Conservation (phyloP, 2,329 filamentous ascomycete species). For the Penicillium sp. region DNA sequence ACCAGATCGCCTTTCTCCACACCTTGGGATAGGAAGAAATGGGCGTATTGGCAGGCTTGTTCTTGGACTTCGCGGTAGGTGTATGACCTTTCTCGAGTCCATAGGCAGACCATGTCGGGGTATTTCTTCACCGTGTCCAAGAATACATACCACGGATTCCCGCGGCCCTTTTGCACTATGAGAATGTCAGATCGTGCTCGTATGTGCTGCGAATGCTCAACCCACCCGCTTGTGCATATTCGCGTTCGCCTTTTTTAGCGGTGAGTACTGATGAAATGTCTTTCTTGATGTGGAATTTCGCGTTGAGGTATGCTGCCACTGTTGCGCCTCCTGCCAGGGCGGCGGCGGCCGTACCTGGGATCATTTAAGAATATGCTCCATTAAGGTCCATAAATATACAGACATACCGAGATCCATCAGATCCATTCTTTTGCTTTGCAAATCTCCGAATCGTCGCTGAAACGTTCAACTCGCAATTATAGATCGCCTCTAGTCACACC, state of each 20-base stretch:
- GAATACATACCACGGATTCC: constrained; percentile 66
- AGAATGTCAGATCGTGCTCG: background rate
- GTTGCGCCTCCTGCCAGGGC: constrained; percentile 28
- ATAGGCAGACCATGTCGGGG: constrained; percentile 60
- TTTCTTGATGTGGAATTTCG: constrained; percentile 64
- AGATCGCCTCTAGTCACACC: background rate
- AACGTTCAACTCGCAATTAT: background rate
- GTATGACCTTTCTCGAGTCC: constrained; percentile 62
- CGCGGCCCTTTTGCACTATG: constrained; percentile 51
- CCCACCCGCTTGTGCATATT: constrained; percentile 52
- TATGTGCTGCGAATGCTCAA: background rate
- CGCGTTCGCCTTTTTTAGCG: constrained; percentile 43
- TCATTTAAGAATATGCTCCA: background rate
- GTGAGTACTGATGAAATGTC: constrained; percentile 55
- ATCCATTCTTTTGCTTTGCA: background rate
- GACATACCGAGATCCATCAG: background rate
- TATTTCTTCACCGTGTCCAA: constrained; percentile 54
- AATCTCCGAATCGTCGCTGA: background rate
- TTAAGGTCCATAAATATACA: background rate
- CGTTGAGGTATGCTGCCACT: constrained; percentile 50
- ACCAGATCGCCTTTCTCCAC: constrained; percentile 62
- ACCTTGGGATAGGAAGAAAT: constrained; percentile 60
- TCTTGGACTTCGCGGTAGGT: constrained; percentile 58
- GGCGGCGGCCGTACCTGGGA: constrained; percentile 24
- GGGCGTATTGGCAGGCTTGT: constrained; percentile 59